A percentile compares a stretch with the other conserved stretches of the same genome.
phyloP scores from a whole-genome alignment of 2,329 filamentous ascomycete species.

The Sarocladium kiliense region DNA sequence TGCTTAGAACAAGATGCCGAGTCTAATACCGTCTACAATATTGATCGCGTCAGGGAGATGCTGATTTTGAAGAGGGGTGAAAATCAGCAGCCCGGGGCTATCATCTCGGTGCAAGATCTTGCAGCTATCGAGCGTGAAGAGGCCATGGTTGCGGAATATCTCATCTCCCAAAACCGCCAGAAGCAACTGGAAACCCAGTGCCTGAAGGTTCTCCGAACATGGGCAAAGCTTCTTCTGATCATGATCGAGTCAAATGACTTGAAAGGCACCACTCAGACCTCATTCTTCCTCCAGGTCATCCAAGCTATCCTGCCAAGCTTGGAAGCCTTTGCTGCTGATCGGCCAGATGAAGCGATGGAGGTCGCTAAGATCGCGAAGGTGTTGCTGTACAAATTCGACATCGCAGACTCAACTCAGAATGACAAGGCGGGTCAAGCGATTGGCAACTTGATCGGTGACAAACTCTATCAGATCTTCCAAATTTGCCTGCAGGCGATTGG shows the following conservation, averaged over 20 bases:
- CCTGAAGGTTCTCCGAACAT: constrained; percentile 68
- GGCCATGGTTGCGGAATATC: constrained; percentile 52
- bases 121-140: constrained; percentile 53
- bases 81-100: constrained; percentile 40
- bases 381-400: constrained; percentile 66
- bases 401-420: constrained; percentile 28
- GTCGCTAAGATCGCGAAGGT: constrained; percentile 72
- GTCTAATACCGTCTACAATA: constrained; percentile 56
- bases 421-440: constrained; percentile 42
- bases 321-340: constrained; percentile 67
- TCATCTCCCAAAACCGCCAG: constrained; percentile 59
- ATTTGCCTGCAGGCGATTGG: constrained; percentile 75
- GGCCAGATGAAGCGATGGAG: constrained; percentile 65
- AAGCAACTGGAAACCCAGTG: constrained; percentile 52
- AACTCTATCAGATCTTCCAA: constrained; percentile 87
- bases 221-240: constrained; percentile 79
- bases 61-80: constrained; percentile 66
- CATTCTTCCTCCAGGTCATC: constrained; percentile 79
- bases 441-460: constrained; percentile 77
- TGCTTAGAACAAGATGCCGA: constrained; percentile 59
- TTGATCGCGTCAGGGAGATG: constrained; percentile 68
- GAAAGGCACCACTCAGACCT: constrained; percentile 63
- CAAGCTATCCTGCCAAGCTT: constrained; percentile 86
- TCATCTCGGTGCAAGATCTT: constrained; percentile 46
- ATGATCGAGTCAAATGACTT: constrained; percentile 81